Evolutionary conservation across 23 red algal genomes (phyloP).

Genomic region (Gracilaria caudata): DNA sequence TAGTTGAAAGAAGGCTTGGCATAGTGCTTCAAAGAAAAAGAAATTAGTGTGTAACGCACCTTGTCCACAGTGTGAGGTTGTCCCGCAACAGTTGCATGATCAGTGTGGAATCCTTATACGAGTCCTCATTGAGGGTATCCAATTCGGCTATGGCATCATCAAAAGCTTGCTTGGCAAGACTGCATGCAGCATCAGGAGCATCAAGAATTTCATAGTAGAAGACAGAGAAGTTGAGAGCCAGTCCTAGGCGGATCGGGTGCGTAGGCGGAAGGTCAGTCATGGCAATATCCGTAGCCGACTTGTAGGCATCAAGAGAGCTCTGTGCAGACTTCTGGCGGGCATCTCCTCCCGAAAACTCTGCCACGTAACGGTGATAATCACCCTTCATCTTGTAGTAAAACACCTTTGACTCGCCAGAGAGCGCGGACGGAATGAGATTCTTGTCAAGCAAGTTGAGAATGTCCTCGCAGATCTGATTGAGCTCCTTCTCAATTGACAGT

Average conservation of each 20-base stretch:
- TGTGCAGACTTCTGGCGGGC: conserved; percentile 88
- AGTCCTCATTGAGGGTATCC: conserved; percentile 93
- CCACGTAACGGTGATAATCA: conserved; percentile 98
- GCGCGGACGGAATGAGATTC: conserved; percentile 94
- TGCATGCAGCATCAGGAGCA: conserved; percentile 90
- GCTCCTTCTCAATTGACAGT: conserved; percentile 88
- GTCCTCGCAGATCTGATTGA: conserved; percentile 92
- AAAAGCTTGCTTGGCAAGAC: conserved; percentile 98
- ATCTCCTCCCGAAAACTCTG: conserved; percentile 87
- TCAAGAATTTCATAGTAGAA: conserved; percentile 99
- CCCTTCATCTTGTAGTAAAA: conserved; percentile 98
- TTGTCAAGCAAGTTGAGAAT: conserved; percentile 94
- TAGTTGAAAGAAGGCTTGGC: not conserved
- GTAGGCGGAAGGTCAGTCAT: conserved; percentile 94
- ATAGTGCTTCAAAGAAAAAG: not conserved
- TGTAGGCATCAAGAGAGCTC: conserved; percentile 93
- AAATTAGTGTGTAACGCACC: conserved; percentile 21
- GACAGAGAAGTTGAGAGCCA: conserved; percentile 99
- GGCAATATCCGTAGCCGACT: conserved; percentile 89
- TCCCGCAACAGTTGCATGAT: conserved; percentile 99
- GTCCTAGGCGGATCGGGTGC: conserved; percentile 97
- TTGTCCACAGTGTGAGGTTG: conserved; percentile 98
- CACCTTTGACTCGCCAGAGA: conserved; percentile 92
- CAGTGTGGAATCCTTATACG: conserved; percentile 98
- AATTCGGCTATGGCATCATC: conserved; percentile 99